Evolutionary conservation across 768 basidiomycete species (phyloP).

Genomic region (Fistulinella prunicolor): DNA sequence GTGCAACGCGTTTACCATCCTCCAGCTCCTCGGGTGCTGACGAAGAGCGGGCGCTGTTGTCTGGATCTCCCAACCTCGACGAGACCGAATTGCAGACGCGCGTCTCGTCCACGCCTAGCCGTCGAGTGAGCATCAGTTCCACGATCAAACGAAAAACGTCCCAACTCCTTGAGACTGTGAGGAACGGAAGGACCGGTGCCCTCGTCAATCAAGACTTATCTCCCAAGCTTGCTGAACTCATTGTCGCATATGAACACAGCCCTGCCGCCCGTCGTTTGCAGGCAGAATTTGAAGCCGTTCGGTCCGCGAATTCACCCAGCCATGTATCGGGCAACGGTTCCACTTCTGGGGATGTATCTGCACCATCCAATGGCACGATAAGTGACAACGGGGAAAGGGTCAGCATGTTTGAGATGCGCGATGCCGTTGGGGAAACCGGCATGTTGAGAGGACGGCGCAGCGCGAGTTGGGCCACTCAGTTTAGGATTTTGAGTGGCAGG

Average conservation of each 20-base stretch:
- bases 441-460: conserved; percentile 70
- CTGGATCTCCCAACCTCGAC: conserved; percentile 36
- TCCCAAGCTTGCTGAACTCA: conserved; percentile 66
- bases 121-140: conserved; percentile 42
- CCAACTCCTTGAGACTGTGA: conserved; percentile 62
- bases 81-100: conserved; percentile 54
- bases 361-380: conserved; percentile 28
- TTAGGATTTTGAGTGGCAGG: conserved; percentile 88
- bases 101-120: conserved; percentile 22
- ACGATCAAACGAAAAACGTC: conserved; percentile 73
- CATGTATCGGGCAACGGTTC: background rate
- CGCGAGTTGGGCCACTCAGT: conserved; percentile 88
- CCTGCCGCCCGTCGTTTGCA: conserved; percentile 59
- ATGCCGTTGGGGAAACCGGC: conserved; percentile 66
- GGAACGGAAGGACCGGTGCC: conserved; percentile 27
- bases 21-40: conserved; percentile 51
- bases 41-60: conserved; percentile 67
- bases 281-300: conserved; percentile 55
- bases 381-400: conserved; percentile 23
- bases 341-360: background rate
- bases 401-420: conserved; percentile 49
- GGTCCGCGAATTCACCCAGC: conserved; percentile 9
- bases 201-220: conserved; percentile 38
- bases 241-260: conserved; percentile 68
- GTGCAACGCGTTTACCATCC: conserved; percentile 28